Evolutionary conservation across 139 green algal species (phyloP), one percentile per base, ranked within the genome.

Genomic region (Pycnococcus provasolii): DNA sequence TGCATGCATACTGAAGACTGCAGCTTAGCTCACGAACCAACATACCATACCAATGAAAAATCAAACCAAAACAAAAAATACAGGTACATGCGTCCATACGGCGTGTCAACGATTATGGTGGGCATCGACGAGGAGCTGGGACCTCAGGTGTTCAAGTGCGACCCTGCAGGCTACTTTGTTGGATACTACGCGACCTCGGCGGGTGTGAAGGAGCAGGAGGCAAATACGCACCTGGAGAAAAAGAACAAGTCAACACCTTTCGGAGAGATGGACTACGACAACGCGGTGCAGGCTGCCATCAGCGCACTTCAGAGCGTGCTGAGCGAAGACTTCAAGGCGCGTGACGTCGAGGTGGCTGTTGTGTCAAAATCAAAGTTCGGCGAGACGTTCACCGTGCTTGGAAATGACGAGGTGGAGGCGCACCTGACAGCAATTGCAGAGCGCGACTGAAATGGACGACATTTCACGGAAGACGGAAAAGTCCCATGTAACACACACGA

Each of bases 111-210:
- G 54, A 96, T 97, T 41, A 72, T 98, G 2, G 78, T 90, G 15
- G 87, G 84, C 60, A 90, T 98, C 43, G 92, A 98, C 55, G 92
- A 98, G 70, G 92, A 97, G 80, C 50, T 71, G 0, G 92, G 92
- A 0, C 90, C 92, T 11, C 85, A 91, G 79, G 88, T 99, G 41
- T 98, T 90, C 80, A 97, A 97, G 77, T 87, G 92, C 13, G 93
- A 99, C 75, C 93, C 93, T 37, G 93, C 93, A 1, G 93, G 93
- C 42, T 98, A 96, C 73, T 97, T 84, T 59, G 94, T 96, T 0
- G 93, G 93, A 4, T 99, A 99, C 85, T 97, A 95, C 80, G 78
- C 89, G 26, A 91, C 90, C 0, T 84, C 83, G 26, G 83, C 90
- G 37, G 92, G 92, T 9, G 78, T 78, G 43, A 99, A 99, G 81